These are phyloP conservation scores for Elsinoe ampelina DNA, from an alignment of 2,329 filamentous ascomycete species.

Conservation along the genomic window DNA sequence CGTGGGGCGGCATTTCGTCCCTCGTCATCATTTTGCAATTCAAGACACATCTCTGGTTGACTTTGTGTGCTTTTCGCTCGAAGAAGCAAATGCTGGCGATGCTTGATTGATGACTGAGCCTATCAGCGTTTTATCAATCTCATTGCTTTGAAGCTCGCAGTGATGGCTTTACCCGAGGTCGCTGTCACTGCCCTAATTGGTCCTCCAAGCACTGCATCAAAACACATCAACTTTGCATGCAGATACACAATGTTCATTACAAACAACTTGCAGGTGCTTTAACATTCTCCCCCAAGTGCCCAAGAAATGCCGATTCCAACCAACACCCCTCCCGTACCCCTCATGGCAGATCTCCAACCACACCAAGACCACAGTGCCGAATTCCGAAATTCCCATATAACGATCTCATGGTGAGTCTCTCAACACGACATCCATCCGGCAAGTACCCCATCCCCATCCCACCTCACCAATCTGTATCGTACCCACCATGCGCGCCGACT, in stretches of 20 bases:
- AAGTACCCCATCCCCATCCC: background rate
- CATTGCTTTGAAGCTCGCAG: no score
- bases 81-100: background rate
- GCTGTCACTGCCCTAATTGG: no score
- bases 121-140: no score
- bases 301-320: background rate
- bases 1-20: background rate
- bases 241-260: no score
- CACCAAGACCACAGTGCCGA: slow-evolving; percentile 1
- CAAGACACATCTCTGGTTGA: background rate
- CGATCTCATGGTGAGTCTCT: background rate
- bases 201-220: no score
- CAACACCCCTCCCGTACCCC: background rate
- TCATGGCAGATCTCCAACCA: background rate
- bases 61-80: background rate
- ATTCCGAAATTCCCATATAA: background rate
- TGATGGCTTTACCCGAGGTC: no score
- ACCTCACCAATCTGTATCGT: background rate
- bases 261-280: no score
- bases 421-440: background rate
- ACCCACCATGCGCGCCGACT: background rate
- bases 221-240: background rate
- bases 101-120: no score
- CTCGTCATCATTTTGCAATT: background rate
- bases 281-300: background rate